Evolutionary conservation across 257 asterid genomes (phyloP).

Genomic region (Solanum rostratum): DNA sequence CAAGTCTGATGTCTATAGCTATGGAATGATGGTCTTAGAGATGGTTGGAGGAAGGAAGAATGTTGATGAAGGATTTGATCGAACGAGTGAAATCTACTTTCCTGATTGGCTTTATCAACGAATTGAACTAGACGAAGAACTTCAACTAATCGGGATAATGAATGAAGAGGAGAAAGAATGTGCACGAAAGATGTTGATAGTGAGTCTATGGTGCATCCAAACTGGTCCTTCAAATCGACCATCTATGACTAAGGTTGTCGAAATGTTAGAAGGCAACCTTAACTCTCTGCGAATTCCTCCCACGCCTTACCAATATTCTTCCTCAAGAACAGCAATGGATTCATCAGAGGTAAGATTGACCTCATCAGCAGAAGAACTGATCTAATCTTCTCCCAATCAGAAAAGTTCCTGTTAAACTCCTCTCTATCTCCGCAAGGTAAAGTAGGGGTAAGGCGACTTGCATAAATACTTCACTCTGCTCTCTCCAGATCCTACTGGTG

Average conservation of each 20-base stretch:
- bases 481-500: not conserved
- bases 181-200: conserved; percentile 22
- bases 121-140: not conserved
- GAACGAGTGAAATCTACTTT: conserved; percentile 10
- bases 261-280: conserved; percentile 21
- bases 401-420: not conserved
- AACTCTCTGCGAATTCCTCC: conserved; percentile 23
- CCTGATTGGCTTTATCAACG: conserved; percentile 17
- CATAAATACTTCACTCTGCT: rapidly evolving
- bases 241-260: conserved; percentile 24
- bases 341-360: not conserved
- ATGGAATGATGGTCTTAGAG: conserved; percentile 21
- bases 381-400: not conserved
- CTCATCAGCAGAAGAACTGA: not conserved
- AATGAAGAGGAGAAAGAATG: conserved; percentile 9
- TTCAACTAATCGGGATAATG: not conserved
- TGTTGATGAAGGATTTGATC: not conserved
- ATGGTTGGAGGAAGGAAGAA: conserved; percentile 2
- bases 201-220: conserved; percentile 42
- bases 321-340: not conserved
- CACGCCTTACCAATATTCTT: conserved; percentile 4
- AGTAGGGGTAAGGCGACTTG: not conserved
- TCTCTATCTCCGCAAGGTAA: not conserved
- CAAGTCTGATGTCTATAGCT: conserved; percentile 35
- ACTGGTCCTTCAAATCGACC: conserved; percentile 18